Evolutionary conservation across 2,329 filamentous ascomycete genomes (phyloP), one percentile per base, ranked within the genome.

Genomic region (Epichloe sylvatica): DNA sequence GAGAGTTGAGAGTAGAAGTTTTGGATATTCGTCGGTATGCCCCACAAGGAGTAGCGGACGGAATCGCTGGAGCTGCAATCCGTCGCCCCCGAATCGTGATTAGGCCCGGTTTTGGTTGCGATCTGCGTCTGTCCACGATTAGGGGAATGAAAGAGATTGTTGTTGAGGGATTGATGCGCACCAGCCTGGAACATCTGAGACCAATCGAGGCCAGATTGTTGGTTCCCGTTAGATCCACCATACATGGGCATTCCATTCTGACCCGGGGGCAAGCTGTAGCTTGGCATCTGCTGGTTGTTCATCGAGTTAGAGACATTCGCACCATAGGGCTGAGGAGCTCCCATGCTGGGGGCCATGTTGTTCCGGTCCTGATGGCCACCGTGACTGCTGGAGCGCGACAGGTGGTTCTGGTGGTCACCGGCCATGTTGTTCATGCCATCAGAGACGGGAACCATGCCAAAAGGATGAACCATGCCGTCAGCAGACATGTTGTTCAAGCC

Each of bases 161-260:
- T 71, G 69, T 73, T 77, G 72, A 77, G 76, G 67, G 74, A 72
- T 68, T 80, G 72, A 68, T 83, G 78, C 70, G 78, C 74, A 76
- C 80, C 81, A 71, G 81, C 68, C 71, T 82, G 83, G 72, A 86
- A 86, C 80, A 88, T 84, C 65, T 83, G 77, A 62, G 82, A 77
- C 84, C 84, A 88, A 70, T 87, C 83, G 71, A 84, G 71, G 71
- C 75, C 68, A 64, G 74, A 71, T 69, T 77, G 73, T 68, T 81
- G 78, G 66, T 75, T 75, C 67, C 74, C 69, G 68, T 75, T 76
- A 58, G 77, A 76, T 63, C 71, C 72, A 62, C 71, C 73, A 65
- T 80, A 80, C 71, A 80, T 79, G 54, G 75, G 75, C 73, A 81
- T 76, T 62, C 78, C 78, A 61, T 79, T 81, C 68, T 81, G 76